Conservation (phyloP, 2,329 filamentous ascomycete species). For the Aspergillus fijiensis region DNA sequence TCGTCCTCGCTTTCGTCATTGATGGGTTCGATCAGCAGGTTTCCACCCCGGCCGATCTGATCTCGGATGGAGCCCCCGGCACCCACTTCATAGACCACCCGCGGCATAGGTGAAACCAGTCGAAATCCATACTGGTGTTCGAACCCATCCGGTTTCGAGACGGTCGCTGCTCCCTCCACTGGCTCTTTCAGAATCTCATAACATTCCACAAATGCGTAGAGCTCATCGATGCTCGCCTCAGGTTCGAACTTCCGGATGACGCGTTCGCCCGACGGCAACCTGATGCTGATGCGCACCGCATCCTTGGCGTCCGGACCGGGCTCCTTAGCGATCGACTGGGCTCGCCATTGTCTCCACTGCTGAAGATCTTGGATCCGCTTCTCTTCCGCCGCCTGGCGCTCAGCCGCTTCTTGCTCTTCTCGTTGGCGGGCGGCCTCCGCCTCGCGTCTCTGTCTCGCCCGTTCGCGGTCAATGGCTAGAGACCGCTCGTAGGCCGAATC, state of each 20-base stretch:
- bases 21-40: constrained; percentile 79
- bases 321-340: constrained; percentile 64
- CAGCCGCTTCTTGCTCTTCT: constrained; percentile 65
- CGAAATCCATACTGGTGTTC: constrained; percentile 81
- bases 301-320: constrained; percentile 65
- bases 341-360: constrained; percentile 82
- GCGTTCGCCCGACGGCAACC: constrained; percentile 66
- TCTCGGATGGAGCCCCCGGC: constrained; percentile 65
- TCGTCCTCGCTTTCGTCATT: constrained; percentile 56
- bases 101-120: constrained; percentile 80
- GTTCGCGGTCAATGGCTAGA: constrained; percentile 81
- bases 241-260: constrained; percentile 73
- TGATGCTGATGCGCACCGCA: constrained; percentile 67
- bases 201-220: constrained; percentile 97
- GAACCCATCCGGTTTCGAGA: constrained; percentile 64
- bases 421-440: constrained; percentile 65
- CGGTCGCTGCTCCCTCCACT: constrained; percentile 35
- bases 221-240: constrained; percentile 74
- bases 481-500: constrained; percentile 92
- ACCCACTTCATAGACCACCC: constrained; percentile 73
- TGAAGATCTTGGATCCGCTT: constrained; percentile 54
- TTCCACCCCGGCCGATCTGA: constrained; percentile 77
- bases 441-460: constrained; percentile 72
- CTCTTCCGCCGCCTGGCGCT: constrained; percentile 62
- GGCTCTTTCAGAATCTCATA: constrained; percentile 61